Base-by-base conservation (phyloP, 176 grass and related monocot genomes). In the Ampelocalamus luodianensis region DNA sequence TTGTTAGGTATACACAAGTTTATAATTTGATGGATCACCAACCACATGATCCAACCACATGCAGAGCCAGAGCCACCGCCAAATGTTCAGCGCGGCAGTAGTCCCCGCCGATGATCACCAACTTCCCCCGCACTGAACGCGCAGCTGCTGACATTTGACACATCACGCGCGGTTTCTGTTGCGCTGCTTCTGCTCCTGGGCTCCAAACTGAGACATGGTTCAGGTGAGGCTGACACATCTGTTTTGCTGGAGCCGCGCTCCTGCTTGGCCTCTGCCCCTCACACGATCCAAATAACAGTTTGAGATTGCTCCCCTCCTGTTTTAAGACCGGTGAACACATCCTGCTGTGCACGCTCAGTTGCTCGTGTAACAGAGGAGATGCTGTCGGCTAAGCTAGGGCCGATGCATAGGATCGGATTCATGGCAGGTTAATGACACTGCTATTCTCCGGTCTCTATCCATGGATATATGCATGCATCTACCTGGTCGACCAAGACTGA, bases 181-280 rank as follows among this genome's bases (percentile, higher is more conserved):
- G 74, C 34, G 54, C 38, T 49, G 45, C 71, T 27, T 20, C 34
- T 16, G 53, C 49, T 22, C 22, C 49, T 20, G 16, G 29, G 27
- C 15, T 75, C 27, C 72, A 56, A 38, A 38, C 20, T 3, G 6
- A 71, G 24, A 58, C 18, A 39, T 39, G 50, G 79, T 71, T 83
- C 37, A 54, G 44, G 82, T 42, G 82, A 42, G 32, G 32, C 45
- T 4, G 20, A 69, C 44, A 22, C 61, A 64, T 38, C 70, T 77
- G 23, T 61, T 42, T 34, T 44, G 64, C 83, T 53, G 82, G 82
- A 76, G 82, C 51, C 56, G 40, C 32, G 29, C 60, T 45, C 36
- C 81, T 26, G 60, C 20, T 18, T 55, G 36, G 32, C 43, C 69
- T 18, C 38, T 65, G 14, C 51, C 23, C 12, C 3, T 22, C 4